Evolutionary conservation across 352 stramenopile genomes (phyloP).

Genomic region (Thalassiosira hispida): DNA sequence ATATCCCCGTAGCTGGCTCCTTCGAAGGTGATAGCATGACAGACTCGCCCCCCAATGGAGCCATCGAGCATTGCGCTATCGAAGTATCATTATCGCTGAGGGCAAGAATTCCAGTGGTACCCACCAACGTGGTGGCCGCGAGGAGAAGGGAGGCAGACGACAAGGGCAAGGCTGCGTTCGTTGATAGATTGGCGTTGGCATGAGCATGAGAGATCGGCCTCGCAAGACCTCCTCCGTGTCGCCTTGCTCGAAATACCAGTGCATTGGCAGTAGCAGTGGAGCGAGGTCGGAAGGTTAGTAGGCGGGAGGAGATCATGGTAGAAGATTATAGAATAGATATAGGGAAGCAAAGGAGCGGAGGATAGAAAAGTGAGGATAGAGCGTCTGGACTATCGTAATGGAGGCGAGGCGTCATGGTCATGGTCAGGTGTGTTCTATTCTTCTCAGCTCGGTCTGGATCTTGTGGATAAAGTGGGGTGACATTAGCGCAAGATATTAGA

Average conservation of each 20-base stretch:
- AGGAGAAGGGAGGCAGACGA: conserved; percentile 8
- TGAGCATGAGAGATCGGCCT: conserved; percentile 2
- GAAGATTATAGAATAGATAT: too few species aligned
- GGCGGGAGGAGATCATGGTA: conserved; percentile 1
- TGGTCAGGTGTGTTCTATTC: too few species aligned
- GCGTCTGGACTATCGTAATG: too few species aligned
- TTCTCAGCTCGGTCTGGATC: too few species aligned
- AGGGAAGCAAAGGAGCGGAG: too few species aligned
- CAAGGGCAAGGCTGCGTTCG: background rate
- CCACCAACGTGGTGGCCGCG: background rate
- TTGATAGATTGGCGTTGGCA: background rate
- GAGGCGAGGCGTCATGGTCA: too few species aligned
- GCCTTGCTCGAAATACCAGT: conserved; percentile 3
- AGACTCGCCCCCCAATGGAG: conserved; percentile 55
- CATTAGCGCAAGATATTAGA: too few species aligned
- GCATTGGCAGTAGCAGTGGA: background rate
- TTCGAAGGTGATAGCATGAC: conserved; percentile 63
- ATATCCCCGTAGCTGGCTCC: conserved; percentile 78
- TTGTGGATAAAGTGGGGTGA: too few species aligned
- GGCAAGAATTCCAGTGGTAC: background rate
- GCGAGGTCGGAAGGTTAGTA: background rate
- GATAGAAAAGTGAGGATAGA: too few species aligned
- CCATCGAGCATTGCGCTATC: conserved; percentile 22
- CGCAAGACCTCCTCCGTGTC: background rate
- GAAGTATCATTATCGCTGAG: background rate